phyloP scores from a whole-genome alignment of 83 land plant species.

The Picea abies region DNA sequence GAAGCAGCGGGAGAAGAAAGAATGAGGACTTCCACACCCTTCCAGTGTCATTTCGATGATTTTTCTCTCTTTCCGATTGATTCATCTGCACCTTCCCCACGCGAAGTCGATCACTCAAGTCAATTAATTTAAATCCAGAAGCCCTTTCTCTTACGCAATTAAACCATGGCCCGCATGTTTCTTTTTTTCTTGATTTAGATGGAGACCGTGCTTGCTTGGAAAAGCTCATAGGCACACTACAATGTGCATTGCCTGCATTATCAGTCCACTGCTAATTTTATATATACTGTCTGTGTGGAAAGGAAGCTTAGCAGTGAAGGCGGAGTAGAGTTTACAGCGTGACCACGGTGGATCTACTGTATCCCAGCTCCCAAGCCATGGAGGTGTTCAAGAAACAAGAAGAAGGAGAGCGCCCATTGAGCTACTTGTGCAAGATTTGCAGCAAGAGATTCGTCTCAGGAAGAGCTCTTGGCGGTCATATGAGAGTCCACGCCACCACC shows the following conservation, averaged over 20 bases:
- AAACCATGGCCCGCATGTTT: not conserved
- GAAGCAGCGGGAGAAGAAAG: not conserved
- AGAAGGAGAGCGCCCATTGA: not conserved
- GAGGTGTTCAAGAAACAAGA: not conserved
- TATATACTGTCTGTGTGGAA: not conserved
- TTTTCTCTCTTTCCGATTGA: not conserved
- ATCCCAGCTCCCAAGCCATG: not conserved
- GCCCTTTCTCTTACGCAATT: not conserved
- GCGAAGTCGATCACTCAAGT: not conserved
- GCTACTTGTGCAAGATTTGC: too few species aligned
- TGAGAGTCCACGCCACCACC: too few species aligned
- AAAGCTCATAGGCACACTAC: not conserved
- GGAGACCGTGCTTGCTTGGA: not conserved
- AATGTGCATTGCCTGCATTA: not conserved
- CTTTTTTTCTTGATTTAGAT: not conserved
- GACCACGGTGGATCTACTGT: not conserved
- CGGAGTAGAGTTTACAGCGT: slow-evolving; percentile 9
- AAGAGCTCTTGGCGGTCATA: too few species aligned
- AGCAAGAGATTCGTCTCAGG: slow-evolving; percentile 26
- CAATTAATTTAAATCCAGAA: not conserved
- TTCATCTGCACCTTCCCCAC: not conserved
- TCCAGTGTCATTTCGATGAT: too few species aligned
- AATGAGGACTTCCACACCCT: slow-evolving; percentile 7
- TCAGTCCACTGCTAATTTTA: not conserved
- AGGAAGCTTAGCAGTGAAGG: slow-evolving; percentile 6